A percentile compares a stretch with the other conserved stretches of the same genome.
Evolutionary conservation across 116 monocot genomes (phyloP).

Genomic region (Phalaenopsis hybrid): DNA sequence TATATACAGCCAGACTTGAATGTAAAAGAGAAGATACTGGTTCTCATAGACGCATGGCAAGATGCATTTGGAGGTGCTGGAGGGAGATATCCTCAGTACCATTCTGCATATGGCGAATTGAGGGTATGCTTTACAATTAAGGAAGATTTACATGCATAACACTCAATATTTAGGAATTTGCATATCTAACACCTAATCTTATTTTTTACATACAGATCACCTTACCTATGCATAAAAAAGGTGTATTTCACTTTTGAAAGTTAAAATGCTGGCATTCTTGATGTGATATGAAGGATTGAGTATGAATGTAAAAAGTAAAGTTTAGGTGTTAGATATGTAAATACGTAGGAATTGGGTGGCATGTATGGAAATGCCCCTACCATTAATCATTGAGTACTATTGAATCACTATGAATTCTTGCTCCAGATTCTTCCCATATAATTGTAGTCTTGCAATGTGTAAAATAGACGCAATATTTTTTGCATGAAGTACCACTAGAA

Average conservation of each 20-base stretch:
- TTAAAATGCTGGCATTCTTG: too few relatives aligned
- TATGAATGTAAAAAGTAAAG: too few relatives aligned
- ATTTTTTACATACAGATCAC: too few relatives aligned
- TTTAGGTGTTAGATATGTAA: too few relatives aligned
- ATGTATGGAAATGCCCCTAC: too few relatives aligned
- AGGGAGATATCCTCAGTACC: slow-evolving; percentile 81
- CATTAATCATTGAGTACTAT: not conserved
- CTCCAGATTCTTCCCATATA: not conserved
- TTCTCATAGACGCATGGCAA: slow-evolving; percentile 94
- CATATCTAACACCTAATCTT: too few relatives aligned
- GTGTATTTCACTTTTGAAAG: too few relatives aligned
- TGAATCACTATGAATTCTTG: not conserved
- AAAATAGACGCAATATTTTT: not conserved
- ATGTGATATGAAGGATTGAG: too few relatives aligned
- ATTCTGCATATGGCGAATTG: slow-evolving; percentile 80
- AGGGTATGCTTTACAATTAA: slow-evolving; percentile 36
- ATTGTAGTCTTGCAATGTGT: not conserved
- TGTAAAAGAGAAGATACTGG: slow-evolving; percentile 92
- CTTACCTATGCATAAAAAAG: too few relatives aligned
- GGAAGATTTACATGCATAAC: too few relatives aligned
- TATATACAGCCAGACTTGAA: slow-evolving; percentile 66
- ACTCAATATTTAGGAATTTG: too few relatives aligned
- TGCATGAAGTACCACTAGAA: not conserved
- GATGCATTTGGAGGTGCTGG: slow-evolving; percentile 84
- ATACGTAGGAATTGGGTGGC: too few relatives aligned